These are phyloP conservation scores for Hansenula lynferdii DNA, from an alignment of 1,139 yeast species.

Conservation along the genomic window DNA sequence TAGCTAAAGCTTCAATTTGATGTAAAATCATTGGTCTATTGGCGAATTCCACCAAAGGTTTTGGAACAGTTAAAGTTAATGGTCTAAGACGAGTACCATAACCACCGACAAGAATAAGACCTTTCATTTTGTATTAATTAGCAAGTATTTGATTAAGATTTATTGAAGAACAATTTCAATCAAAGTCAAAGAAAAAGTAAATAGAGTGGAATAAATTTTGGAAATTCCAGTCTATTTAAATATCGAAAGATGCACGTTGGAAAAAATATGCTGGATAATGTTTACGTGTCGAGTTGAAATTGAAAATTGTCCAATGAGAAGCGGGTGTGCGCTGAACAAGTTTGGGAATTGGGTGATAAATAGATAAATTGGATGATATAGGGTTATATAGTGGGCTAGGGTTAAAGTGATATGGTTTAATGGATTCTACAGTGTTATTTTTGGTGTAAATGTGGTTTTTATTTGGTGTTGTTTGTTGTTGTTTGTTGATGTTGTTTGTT, in stretches of 20 bases:
- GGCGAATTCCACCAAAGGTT: constrained; percentile 98
- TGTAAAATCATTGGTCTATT: constrained; percentile 97
- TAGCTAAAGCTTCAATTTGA: constrained; percentile 97
- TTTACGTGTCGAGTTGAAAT: too few relatives aligned
- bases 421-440: too few relatives aligned
- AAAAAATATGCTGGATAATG: too few relatives aligned
- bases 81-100: constrained; percentile 99
- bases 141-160: constrained; percentile 5
- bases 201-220: background rate
- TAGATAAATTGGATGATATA: too few relatives aligned
- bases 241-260: background rate
- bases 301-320: background rate
- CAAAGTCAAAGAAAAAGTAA: background rate
- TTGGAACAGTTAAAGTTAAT: constrained; percentile 92
- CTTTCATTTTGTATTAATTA: constrained; percentile 60
- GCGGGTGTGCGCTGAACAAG: background rate
- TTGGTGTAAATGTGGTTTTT: too few relatives aligned
- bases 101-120: constrained; percentile 98
- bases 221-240: background rate
- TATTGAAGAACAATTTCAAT: background rate
- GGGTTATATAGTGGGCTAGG: too few relatives aligned
- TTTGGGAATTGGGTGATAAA: too few relatives aligned
- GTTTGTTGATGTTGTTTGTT: too few relatives aligned
- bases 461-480: too few relatives aligned
- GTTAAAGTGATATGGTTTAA: too few relatives aligned